Evolutionary conservation across 257 asterid species (phyloP), one percentile per base, ranked within the genome.

Genomic region (Petunia axillaris): DNA sequence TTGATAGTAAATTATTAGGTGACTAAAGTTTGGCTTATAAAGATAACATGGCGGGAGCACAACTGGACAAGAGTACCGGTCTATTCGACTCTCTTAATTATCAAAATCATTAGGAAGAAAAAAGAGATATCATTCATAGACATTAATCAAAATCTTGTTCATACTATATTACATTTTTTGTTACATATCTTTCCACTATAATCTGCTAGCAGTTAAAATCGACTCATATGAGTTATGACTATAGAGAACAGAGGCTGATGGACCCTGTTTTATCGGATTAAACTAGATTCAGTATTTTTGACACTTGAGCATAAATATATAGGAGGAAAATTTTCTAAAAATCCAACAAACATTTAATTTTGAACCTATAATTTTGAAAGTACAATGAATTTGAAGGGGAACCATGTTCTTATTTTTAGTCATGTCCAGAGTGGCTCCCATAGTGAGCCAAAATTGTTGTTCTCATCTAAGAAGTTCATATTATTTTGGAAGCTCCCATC

Each of bases 351-450:
- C 11, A 52, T 52, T 52, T 0, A 10, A 52, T 10, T 52, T 5
- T 10, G 15, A 48, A 48, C 43, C 43, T 10, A 70, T 43, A 6
- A 11, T 46, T 71, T 48, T 2, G 35, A 13, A 50, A 50, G 46
- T 35, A 13, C 2, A 48, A 70, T 16, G 5, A 68, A 16, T 16
- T 16, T 5, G 25, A 2, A 2, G 6, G 4, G 25, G 25, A 25
- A 25, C 25, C 9, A 16, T 4, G 10, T 71, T 11, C 1, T 35
- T 6, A 1, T 25, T 48, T 35, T 5, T 73, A 0, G 11, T 86
- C 86, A 88, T 60, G 90, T 88, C 93, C 88, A 89, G 2, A 90
- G 92, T 48, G 87, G 86, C 58, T 87, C 93, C 86, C 82, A 87
- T 0, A 81, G 78, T 3, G 83, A 78, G 38, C 91, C 94, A 8